Evolutionary conservation across 2,329 filamentous ascomycete genomes (phyloP), one percentile per base, ranked within the genome.

Genomic region (Thielaviopsis populi): DNA sequence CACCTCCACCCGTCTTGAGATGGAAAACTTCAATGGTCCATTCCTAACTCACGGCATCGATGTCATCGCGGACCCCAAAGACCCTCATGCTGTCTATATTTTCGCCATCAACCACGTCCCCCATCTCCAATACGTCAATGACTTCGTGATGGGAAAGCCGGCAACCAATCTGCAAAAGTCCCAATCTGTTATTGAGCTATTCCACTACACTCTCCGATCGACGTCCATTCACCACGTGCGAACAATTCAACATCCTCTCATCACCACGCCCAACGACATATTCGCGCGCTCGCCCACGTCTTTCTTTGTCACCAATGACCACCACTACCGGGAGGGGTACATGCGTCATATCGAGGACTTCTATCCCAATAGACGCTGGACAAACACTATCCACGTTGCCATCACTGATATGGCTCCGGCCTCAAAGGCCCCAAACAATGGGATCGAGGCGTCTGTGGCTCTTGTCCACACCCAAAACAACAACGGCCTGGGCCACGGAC

Each of bases 21-120:
- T 84, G 17, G 72, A 77, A 6, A 76, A 78, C 62, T 85, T 84
- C 67, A 65, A 76, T 1, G 75, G 75, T 0, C 75, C 80, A 0
- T 83, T 85, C 60, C 69, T 80, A 5, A 83, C 83, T 0, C 83
- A 86, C 67, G 83, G 83, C 1, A 82, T 86, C 66, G 81, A 83
- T 65, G 74, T 86, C 6, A 75, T 83, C n/a, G 70, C 74, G 2
- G 80, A 84, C 66, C 77, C 76, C 0, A 68, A 75, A 1, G 68
- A 68, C 1, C 42, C 71, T 1, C 69, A 74, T 0, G 72, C 79
- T 0, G 78, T 85, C 5, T 85, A 83, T 67, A 80, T 86, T 56
- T 82, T 81, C 63, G 82, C 80, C 0, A 71, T 86, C 60, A 86
- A 86, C 67, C 83, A 86, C 63, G 68, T 79, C 0, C 78, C 82